A percentile compares a stretch with the other conserved stretches of the same genome.
phyloP scores from a whole-genome alignment of 345 rosid genomes.

The Syzygium aromaticum region DNA sequence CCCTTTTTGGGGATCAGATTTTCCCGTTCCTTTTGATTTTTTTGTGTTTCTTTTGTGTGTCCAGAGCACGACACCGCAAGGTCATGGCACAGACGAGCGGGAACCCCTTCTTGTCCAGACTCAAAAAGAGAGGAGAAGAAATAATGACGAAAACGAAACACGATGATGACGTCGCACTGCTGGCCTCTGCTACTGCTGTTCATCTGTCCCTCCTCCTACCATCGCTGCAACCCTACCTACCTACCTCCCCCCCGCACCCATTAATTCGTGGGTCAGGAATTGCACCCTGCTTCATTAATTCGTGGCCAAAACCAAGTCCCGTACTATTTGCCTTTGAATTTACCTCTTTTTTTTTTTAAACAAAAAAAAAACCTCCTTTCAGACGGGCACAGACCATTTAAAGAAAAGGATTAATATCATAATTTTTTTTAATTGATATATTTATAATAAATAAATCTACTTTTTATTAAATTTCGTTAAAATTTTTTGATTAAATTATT shows the following conservation, averaged over 20 bases:
- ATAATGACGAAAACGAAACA: background rate
- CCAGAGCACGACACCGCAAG: background rate
- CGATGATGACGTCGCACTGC: background rate
- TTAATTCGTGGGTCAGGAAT: too few relatives aligned
- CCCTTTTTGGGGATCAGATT: background rate
- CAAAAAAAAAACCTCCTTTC: background rate
- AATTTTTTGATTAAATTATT: too few relatives aligned
- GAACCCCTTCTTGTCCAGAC: background rate
- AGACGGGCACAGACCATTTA: background rate
- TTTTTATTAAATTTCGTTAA: too few relatives aligned
- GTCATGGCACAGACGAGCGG: background rate
- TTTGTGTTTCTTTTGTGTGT: too few relatives aligned
- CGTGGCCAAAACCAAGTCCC: background rate
- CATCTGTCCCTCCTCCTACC: background rate
- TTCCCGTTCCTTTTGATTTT: background rate
- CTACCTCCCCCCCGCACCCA: too few relatives aligned
- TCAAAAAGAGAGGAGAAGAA: rapidly evolving
- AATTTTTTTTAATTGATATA: too few relatives aligned
- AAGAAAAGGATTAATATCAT: too few relatives aligned
- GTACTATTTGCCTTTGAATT: background rate
- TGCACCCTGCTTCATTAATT: background rate
- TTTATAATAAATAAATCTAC: too few relatives aligned
- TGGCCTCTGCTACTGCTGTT: background rate
- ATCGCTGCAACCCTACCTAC: background rate
- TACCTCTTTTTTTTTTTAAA: background rate